Percentiles rank a stretch among this genome's conserved stretches.
Evolutionary conservation across 768 basidiomycete genomes (phyloP).

Genomic region (Boletus eberwhitei): DNA sequence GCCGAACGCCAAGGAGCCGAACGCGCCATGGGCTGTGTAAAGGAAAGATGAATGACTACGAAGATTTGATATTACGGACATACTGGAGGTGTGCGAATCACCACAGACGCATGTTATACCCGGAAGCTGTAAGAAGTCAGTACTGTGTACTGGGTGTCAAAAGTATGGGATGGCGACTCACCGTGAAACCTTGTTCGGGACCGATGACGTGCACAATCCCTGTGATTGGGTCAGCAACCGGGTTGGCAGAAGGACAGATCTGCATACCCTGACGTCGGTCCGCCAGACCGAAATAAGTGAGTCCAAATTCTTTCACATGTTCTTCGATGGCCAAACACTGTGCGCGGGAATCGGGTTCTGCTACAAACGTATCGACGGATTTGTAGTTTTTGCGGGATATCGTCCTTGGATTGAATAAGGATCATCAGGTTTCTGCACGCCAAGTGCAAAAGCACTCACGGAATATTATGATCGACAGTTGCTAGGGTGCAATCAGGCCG

Average conservation of each 20-base stretch:
- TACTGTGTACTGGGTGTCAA: neutral
- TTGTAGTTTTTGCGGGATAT: conserved; percentile 72
- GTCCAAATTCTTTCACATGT: conserved; percentile 87
- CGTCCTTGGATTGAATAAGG: conserved; percentile 44
- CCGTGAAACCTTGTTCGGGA: conserved; percentile 91
- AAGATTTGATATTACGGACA: conserved; percentile 26
- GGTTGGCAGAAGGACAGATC: neutral
- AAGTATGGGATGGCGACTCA: conserved; percentile 27
- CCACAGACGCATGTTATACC: conserved; percentile 86
- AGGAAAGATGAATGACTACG: neutral
- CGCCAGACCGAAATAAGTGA: conserved; percentile 89
- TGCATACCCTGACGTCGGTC: conserved; percentile 78
- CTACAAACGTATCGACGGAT: conserved; percentile 68
- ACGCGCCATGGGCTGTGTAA: conserved; percentile 77
- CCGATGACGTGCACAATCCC: conserved; percentile 89
- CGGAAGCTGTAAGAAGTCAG: conserved; percentile 47
- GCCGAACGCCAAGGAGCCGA: conserved; percentile 89
- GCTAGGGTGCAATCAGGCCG: conserved; percentile 87
- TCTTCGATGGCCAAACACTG: conserved; percentile 83
- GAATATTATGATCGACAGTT: conserved; percentile 86
- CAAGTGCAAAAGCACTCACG: conserved; percentile 46
- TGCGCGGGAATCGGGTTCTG: conserved; percentile 80
- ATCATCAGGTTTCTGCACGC: neutral
- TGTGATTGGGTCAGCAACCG: conserved; percentile 30
- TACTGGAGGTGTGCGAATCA: conserved; percentile 91